A percentile compares a stretch with the other conserved stretches of the same genome.
Evolutionary conservation across 2,329 filamentous ascomycete genomes (phyloP).

Genomic region (Verticillium nonalfalfae): DNA sequence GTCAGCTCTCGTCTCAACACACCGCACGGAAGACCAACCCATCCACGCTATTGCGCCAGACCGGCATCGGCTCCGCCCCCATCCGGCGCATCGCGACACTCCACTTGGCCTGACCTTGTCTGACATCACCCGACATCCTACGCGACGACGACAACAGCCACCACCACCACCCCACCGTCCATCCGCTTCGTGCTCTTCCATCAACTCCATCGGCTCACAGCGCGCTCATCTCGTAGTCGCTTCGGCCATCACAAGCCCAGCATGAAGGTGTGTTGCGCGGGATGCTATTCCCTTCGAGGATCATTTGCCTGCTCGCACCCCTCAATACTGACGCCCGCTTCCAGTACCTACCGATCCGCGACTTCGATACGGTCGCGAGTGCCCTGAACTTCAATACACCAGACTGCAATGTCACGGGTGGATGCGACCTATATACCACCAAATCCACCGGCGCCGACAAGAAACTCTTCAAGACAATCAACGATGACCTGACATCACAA

Average conservation of each 20-base stretch:
- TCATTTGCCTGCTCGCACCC: too few relatives aligned
- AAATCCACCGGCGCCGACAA: slow-evolving; percentile 94
- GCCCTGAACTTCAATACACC: slow-evolving; percentile 94
- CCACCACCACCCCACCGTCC: slow-evolving; percentile 4
- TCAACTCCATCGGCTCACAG: too few relatives aligned
- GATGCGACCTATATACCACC: slow-evolving; percentile 94
- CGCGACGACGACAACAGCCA: background rate
- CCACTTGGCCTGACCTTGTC: slow-evolving; percentile 3
- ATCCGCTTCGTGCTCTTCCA: slow-evolving; percentile 7
- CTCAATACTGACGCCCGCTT: background rate
- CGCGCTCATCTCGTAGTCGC: too few relatives aligned
- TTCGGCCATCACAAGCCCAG: background rate
- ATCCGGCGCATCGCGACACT: slow-evolving; percentile 6
- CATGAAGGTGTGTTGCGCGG: background rate
- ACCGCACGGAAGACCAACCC: slow-evolving; percentile 3
- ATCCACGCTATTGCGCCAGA: background rate
- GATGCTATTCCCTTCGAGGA: background rate
- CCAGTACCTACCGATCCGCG: slow-evolving; percentile 84
- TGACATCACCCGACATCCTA: slow-evolving; percentile 9
- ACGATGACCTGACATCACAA: slow-evolving; percentile 83
- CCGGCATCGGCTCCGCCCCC: background rate
- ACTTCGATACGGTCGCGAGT: slow-evolving; percentile 86
- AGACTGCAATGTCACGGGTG: slow-evolving; percentile 86
- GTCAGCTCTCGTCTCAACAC: slow-evolving; percentile 6
- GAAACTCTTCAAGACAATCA: slow-evolving; percentile 95